Base-by-base conservation (phyloP, 345 rosid species). In the Euclidium syriacum region DNA sequence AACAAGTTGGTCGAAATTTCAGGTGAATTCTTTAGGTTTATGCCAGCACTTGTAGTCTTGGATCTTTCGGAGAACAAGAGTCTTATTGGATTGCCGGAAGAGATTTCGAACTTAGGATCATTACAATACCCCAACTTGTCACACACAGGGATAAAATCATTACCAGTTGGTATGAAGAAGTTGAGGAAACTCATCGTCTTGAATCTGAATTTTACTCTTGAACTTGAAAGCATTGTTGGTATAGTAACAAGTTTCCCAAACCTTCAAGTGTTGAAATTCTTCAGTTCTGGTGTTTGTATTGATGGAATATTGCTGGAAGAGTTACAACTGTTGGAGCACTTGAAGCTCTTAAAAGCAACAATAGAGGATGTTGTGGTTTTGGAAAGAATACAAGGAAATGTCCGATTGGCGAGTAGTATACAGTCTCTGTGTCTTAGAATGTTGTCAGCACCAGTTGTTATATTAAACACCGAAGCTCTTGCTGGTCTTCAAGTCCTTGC, bases 31-130 rank as follows among this genome's bases (percentile, higher is more conserved):
- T 79, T 79, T 30, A 42, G 52, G 10, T 58, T 11, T 23, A 73
- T 77, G 80, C 65, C 38, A 6, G 38, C 60, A n/a, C 53, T 82
- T 33, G 73, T 20, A 47, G 68, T 78, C 29, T 47, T 80, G 27
- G 70, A 69, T 43, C 47, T 81, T 50, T 71, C 72, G 7, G 0
- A 7, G 0, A 75, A 75, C 29, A 0, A 7, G 18, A 12, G 6
- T 3, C 32, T 75, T 10, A 32, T 12, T 0, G 48, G 56, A 34
- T 46, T 80, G 34, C 78, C 78, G 0, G 54, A 29, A 25, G 81
- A 63, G 19, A 64, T 62, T 14, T 62, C 38, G 2, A 10, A n/a
- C 6, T 25, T 62, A 23, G 5, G 14, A 0, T 62, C 57, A 10
- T 49, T 62, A 46, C 11, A 10, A 36, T 62, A 49, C 8, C 67